Evolutionary conservation across 768 basidiomycete genomes (phyloP).

Genomic region (Kwoniella pini): DNA sequence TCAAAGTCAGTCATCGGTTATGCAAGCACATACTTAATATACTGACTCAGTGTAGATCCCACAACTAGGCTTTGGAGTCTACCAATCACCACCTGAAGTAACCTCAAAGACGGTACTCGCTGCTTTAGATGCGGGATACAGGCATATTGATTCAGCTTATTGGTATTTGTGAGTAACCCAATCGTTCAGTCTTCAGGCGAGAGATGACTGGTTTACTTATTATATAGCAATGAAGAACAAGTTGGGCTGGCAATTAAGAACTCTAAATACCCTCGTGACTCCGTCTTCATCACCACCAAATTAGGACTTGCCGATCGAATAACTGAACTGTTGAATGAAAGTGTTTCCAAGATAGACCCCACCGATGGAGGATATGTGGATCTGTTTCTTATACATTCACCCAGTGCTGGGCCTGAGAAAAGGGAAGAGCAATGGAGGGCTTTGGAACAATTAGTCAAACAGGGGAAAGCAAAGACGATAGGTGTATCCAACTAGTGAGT

Average conservation of each 20-base stretch:
- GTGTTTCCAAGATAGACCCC: conserved; percentile 43
- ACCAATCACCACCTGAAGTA: conserved; percentile 43
- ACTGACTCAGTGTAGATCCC: conserved; percentile 44
- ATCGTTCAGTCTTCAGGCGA: no score
- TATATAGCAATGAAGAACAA: conserved; percentile 37
- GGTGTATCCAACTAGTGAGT: conserved; percentile 53
- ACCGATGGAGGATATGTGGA: conserved; percentile 46
- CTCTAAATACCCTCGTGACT: conserved; percentile 25
- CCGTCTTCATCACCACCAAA: conserved; percentile 50
- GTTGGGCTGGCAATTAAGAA: conserved; percentile 36
- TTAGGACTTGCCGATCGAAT: conserved; percentile 38
- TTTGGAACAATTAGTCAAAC: conserved; percentile 41
- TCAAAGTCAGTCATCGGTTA: no score
- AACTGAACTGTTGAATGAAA: conserved; percentile 34
- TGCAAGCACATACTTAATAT: background rate
- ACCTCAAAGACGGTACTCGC: conserved; percentile 26
- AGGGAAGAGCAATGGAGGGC: conserved; percentile 47
- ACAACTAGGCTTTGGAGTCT: conserved; percentile 54
- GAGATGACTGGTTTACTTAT: no score
- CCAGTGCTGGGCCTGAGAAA: conserved; percentile 52
- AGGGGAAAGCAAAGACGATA: conserved; percentile 46
- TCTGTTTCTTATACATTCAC: conserved; percentile 55
- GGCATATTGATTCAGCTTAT: conserved; percentile 50
- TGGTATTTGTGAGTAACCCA: conserved; percentile 36
- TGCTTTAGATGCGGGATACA: conserved; percentile 49